These are phyloP conservation scores for Stereum hirsutum DNA, from an alignment of 1,284 basidiomycete species.

Conservation along the genomic window DNA sequence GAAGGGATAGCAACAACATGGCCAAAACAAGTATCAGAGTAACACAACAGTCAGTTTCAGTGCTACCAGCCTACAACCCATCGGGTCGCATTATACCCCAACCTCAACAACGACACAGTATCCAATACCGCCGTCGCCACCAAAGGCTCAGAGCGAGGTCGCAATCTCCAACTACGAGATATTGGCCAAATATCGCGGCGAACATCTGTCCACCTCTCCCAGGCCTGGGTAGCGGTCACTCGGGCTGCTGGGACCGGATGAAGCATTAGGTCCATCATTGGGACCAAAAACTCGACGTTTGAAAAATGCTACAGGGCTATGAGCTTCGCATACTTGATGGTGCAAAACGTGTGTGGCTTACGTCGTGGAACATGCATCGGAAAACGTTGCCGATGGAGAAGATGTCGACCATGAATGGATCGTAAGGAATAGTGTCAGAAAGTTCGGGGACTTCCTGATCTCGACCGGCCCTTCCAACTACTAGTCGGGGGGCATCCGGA, in stretches of 20 bases:
- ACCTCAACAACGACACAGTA: no score
- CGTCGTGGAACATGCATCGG: constrained; percentile 7
- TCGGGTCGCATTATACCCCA: no score
- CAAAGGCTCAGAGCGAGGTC: no score
- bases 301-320: constrained; percentile 13
- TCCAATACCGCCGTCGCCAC: no score
- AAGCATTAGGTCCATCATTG: constrained; percentile 14
- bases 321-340: background rate
- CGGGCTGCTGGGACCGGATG: constrained; percentile 11
- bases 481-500: constrained; percentile 2
- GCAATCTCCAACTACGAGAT: no score
- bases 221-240: constrained; percentile 10
- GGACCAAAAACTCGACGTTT: constrained; percentile 14
- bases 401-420: constrained; percentile 21
- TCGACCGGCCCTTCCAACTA: constrained; percentile 10
- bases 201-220: background rate
- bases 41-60: no score
- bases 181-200: no score
- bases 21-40: no score
- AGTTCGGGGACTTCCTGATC: constrained; percentile 21
- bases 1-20: no score
- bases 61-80: no score
- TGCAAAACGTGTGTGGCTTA: constrained; percentile 2
- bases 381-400: constrained; percentile 19
- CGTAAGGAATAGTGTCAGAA: constrained; percentile 16